Conservation (phyloP, 2,329 filamentous ascomycete species). For the Ophiostoma fasciatum region DNA sequence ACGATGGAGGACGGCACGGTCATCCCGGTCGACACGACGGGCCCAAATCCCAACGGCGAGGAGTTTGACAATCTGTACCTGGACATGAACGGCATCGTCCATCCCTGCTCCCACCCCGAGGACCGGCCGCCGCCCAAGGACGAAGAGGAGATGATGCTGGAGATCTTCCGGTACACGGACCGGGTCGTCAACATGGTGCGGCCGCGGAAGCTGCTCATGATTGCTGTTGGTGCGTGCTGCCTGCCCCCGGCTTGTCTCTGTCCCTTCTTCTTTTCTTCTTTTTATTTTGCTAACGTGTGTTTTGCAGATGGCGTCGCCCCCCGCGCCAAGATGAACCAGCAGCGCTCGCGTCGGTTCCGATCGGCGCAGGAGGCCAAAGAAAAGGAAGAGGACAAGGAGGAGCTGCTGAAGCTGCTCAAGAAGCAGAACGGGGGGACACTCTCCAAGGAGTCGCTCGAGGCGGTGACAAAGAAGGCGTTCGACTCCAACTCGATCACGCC, state of each 20-base stretch:
- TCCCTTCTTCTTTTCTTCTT: neutral
- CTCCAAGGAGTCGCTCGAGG: constrained; percentile 45
- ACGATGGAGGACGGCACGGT: constrained; percentile 66
- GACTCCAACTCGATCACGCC: constrained; percentile 81
- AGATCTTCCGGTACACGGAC: constrained; percentile 97
- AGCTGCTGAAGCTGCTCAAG: constrained; percentile 72
- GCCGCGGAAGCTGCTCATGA: constrained; percentile 89
- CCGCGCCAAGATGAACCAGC: constrained; percentile 98
- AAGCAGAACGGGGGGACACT: constrained; percentile 56
- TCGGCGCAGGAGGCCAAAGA: constrained; percentile 88
- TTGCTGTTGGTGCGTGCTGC: constrained; percentile 75
- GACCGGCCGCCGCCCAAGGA: constrained; percentile 80
- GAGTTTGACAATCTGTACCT: constrained; percentile 97
- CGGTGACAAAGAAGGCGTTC: constrained; percentile 74
- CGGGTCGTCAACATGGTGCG: constrained; percentile 97
- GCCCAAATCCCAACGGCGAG: constrained; percentile 89
- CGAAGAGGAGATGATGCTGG: constrained; percentile 99
- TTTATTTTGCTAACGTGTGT: neutral
- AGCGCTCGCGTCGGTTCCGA: constrained; percentile 88
- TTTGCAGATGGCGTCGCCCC: constrained; percentile 78
- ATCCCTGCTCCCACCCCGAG: constrained; percentile 96
- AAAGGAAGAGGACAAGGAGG: constrained; percentile 81
- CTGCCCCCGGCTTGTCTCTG: too few relatives aligned
- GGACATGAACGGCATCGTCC: constrained; percentile 99
- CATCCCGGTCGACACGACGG: constrained; percentile 72